A percentile compares a stretch with the other conserved stretches of the same genome.
Conservation (phyloP, 139 green algal species). For the Chlamydomonas sp. region DNA sequence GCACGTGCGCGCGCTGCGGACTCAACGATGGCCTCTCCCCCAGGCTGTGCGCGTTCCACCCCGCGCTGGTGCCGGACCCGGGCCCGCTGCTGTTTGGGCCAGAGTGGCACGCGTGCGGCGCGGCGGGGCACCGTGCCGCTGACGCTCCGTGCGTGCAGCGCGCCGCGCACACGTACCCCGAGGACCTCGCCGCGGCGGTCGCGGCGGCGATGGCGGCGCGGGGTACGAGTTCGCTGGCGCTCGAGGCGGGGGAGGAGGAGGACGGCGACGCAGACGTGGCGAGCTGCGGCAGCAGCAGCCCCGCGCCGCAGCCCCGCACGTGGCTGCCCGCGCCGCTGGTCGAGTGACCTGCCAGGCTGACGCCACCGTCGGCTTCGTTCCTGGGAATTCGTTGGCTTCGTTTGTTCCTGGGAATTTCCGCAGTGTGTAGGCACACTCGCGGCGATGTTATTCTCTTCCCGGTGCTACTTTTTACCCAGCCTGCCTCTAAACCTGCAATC, state of each 20-base stretch:
- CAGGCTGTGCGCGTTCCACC: conserved; percentile 26
- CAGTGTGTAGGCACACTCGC: too few relatives aligned
- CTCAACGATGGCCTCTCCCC: conserved; percentile 21
- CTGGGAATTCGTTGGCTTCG: too few relatives aligned
- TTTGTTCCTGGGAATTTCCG: too few relatives aligned
- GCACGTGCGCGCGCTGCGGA: conserved; percentile 25
- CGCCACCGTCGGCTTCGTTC: too few relatives aligned
- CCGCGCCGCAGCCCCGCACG: conserved; percentile 1
- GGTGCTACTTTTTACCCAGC: too few relatives aligned
- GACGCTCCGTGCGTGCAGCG: background rate
- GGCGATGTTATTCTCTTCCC: too few relatives aligned
- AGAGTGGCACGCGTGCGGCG: conserved; percentile 18
- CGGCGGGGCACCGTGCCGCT: background rate
- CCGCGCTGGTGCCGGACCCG: conserved; percentile 20
- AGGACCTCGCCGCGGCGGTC: background rate
- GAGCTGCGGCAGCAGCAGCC: too few relatives aligned
- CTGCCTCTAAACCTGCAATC: too few relatives aligned
- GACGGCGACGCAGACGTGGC: too few relatives aligned
- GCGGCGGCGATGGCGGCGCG: background rate
- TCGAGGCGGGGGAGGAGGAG: background rate
- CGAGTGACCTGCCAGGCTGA: too few relatives aligned
- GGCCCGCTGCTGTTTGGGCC: conserved; percentile 17
- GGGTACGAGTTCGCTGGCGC: background rate
- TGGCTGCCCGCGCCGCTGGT: too few relatives aligned
- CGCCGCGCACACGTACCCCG: background rate